These are phyloP conservation scores for Dictyostelium citrinum DNA, from an alignment of 78 protist genomes.

Conservation along the genomic window DNA sequence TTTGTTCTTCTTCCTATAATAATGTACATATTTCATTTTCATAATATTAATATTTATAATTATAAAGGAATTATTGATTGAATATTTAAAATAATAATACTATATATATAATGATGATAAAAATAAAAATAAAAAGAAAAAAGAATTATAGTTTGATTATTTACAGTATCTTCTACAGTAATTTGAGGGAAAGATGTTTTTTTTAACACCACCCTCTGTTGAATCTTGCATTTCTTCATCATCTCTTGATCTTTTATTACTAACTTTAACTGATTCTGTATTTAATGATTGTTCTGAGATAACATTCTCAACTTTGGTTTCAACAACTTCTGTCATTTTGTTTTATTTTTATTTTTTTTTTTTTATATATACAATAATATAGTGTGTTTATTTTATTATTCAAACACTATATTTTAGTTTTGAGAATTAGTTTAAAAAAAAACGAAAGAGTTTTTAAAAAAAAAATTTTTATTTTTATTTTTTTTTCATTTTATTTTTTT, in stretches of 20 bases:
- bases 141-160: background rate
- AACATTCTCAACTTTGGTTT: slow-evolving; percentile 5
- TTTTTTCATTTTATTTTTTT: background rate
- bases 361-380: background rate
- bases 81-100: too few species aligned
- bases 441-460: too few species aligned
- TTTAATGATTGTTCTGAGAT: slow-evolving; percentile 18
- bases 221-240: slow-evolving; percentile 35
- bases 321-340: background rate
- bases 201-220: slow-evolving; percentile 16
- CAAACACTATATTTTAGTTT: background rate
- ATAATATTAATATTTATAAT: background rate
- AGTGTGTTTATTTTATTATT: background rate
- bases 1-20: slow-evolving; percentile 46
- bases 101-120: too few species aligned
- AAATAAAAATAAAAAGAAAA: background rate
- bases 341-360: background rate
- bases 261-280: slow-evolving; percentile 5
- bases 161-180: slow-evolving; percentile 40
- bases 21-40: too few species aligned
- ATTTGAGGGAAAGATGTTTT: slow-evolving; percentile 63
- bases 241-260: slow-evolving; percentile 50
- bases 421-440: background rate
- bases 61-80: too few species aligned
- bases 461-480: background rate